phyloP scores from a whole-genome alignment of 495 filamentous ascomycete genomes.

The Tuber calosporum region DNA sequence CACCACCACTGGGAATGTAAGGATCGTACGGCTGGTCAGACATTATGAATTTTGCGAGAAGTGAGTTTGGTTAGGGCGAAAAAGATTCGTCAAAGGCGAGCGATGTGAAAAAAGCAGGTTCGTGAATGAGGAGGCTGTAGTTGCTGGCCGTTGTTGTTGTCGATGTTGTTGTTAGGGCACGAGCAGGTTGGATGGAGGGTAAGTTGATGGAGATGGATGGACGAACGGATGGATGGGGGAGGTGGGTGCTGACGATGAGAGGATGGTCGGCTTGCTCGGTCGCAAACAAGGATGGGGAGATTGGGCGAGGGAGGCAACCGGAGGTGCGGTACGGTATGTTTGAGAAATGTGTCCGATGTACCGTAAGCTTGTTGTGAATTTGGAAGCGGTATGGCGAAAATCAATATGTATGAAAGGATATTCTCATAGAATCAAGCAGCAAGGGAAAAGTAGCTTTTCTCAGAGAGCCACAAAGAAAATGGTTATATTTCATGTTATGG shows the following conservation, averaged over 20 bases:
- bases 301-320: slow-evolving; percentile 1
- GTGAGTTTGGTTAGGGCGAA: slow-evolving; percentile 5
- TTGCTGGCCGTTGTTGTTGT: background rate
- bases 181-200: slow-evolving; percentile 7
- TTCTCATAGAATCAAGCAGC: background rate
- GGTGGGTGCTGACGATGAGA: slow-evolving; percentile 15
- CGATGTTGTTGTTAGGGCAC: slow-evolving; percentile 4
- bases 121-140: slow-evolving; percentile 1
- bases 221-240: slow-evolving; percentile 10
- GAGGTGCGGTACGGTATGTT: background rate
- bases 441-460: background rate
- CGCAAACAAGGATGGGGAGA: slow-evolving; percentile 25
- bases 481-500: background rate
- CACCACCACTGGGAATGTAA: slow-evolving; percentile 70
- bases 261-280: background rate
- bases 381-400: background rate
- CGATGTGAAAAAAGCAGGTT: background rate
- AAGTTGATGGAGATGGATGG: slow-evolving; percentile 6
- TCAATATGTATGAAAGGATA: background rate
- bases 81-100: slow-evolving; percentile 10
- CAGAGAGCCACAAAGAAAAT: background rate
- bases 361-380: background rate
- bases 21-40: slow-evolving; percentile 79
- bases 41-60: slow-evolving; percentile 46
- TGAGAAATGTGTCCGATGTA: background rate